Conservation (phyloP, 768 basidiomycete genomes). For the Mycena latifolia region DNA sequence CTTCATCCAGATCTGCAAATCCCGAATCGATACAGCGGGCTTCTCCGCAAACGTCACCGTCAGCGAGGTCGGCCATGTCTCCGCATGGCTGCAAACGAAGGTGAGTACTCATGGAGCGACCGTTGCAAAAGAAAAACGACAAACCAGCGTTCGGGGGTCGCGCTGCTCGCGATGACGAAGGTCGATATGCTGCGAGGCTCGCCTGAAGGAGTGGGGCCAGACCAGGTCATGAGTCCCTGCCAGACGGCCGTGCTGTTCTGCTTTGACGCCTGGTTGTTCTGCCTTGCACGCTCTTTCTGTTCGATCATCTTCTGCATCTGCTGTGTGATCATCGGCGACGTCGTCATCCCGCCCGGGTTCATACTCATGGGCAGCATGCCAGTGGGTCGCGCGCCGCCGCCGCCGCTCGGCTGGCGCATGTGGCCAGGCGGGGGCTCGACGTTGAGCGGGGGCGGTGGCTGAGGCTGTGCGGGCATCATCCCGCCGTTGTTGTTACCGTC, state of each 20-base stretch:
- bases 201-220: constrained; percentile 21
- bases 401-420: constrained; percentile 26
- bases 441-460: constrained; percentile 17
- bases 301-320: constrained; percentile 67
- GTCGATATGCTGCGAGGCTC: constrained; percentile 9
- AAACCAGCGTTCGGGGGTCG: constrained; percentile 45
- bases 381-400: neutral
- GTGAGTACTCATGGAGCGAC: neutral
- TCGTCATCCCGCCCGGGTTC: constrained; percentile 31
- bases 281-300: constrained; percentile 51
- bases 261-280: constrained; percentile 25
- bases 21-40: constrained; percentile 50
- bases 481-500: neutral
- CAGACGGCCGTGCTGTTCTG: constrained; percentile 35
- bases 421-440: constrained; percentile 16
- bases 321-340: constrained; percentile 27
- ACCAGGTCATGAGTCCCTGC: constrained; percentile 32
- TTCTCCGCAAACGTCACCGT: constrained; percentile 55
- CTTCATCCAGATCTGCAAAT: constrained; percentile 63
- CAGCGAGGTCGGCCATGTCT: constrained; percentile 66
- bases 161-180: constrained; percentile 23
- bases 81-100: constrained; percentile 54
- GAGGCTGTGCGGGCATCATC: constrained; percentile 8
- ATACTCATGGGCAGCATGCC: constrained; percentile 25
- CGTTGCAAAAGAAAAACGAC: constrained; percentile 32